Evolutionary conservation across 208 protist genomes (phyloP).

Genomic region (Vickermania spadyakhi): DNA sequence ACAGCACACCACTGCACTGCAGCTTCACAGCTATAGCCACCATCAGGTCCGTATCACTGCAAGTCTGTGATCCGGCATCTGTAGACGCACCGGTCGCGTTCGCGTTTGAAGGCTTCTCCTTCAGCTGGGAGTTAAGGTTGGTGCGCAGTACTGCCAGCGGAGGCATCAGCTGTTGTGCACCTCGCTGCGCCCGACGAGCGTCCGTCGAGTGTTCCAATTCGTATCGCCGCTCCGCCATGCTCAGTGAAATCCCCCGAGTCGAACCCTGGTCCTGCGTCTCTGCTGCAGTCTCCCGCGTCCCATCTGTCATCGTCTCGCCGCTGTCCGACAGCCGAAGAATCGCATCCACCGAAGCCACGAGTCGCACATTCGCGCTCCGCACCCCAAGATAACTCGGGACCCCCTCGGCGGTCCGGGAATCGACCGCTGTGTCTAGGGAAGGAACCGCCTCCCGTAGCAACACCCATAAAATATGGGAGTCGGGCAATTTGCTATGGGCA

Average conservation of each 20-base stretch:
- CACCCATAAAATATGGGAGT: constrained; percentile 52
- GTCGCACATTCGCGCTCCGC: constrained; percentile 3
- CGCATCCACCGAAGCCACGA: constrained; percentile 2
- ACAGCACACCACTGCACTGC: constrained; percentile 24
- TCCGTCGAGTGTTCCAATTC: neutral
- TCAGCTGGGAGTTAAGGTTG: neutral
- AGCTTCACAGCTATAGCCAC: constrained; percentile 10
- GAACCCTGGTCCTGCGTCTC: too few relatives aligned
- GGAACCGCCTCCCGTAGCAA: constrained; percentile 14
- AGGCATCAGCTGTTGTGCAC: neutral
- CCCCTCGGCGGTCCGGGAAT: constrained; percentile 3
- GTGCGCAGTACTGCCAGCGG: too few relatives aligned
- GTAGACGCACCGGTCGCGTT: too few relatives aligned
- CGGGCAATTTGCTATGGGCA: constrained; percentile 37
- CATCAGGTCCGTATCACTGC: neutral
- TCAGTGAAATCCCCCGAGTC: too few relatives aligned
- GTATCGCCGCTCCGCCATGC: neutral
- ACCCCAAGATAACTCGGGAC: constrained; percentile 11
- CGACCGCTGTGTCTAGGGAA: neutral
- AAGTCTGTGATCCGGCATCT: too few relatives aligned
- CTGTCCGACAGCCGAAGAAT: constrained; percentile 10
- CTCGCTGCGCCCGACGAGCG: neutral
- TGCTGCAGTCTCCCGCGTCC: neutral
- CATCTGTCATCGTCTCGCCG: constrained; percentile 2
- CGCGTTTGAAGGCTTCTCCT: neutral